Evolutionary conservation across 2,329 filamentous ascomycete genomes (phyloP).

Genomic region (Cephalotrichum gorgonifer): DNA sequence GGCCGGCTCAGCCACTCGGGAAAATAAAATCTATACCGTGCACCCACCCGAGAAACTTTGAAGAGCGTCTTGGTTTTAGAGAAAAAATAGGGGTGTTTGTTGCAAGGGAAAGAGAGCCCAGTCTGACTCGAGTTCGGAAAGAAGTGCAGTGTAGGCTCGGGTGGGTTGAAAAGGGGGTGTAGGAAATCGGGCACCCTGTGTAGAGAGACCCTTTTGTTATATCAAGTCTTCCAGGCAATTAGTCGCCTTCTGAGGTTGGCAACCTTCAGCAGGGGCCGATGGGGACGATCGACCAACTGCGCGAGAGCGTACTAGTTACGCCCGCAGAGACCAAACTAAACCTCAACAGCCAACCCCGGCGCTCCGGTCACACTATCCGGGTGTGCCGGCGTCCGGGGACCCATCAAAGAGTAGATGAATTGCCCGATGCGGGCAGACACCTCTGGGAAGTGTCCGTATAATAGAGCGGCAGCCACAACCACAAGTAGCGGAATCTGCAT

Average conservation of each 20-base stretch:
- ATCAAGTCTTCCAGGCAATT: no score
- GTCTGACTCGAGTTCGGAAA: no score
- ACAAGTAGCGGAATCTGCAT: conserved; percentile 29
- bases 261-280: no score
- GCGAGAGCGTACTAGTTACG: no score
- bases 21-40: neutral
- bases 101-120: no score
- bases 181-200: neutral
- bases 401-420: neutral
- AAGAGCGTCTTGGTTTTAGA: neutral
- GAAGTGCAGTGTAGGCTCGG: neutral
- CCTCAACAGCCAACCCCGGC: neutral
- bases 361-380: neutral
- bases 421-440: neutral
- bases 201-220: no score
- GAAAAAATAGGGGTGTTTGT: neutral
- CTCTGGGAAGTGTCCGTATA: conserved; percentile 12
- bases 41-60: neutral
- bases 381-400: neutral
- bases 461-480: conserved; percentile 26
- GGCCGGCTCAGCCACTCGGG: neutral
- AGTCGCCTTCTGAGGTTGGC: neutral
- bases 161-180: neutral
- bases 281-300: no score
- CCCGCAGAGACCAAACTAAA: neutral